These are phyloP conservation scores for Aquilaria sinensis DNA, from an alignment of 345 rosid genomes.

Conservation along the genomic window DNA sequence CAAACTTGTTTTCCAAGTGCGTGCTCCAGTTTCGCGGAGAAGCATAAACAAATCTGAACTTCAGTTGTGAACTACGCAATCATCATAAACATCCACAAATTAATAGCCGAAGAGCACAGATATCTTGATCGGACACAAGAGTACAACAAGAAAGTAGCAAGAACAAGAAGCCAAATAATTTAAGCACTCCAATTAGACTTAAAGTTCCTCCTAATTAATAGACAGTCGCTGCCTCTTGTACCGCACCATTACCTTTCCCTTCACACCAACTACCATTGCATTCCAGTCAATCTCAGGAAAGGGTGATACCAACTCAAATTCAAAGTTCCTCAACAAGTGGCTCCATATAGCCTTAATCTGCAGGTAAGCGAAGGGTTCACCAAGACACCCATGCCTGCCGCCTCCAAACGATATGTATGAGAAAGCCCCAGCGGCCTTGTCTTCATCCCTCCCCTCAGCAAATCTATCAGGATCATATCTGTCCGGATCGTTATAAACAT, in stretches of 20 bases:
- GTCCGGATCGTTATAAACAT: slow-evolving; percentile 75
- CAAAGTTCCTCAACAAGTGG: slow-evolving; percentile 90
- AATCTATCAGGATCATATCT: slow-evolving; percentile 80
- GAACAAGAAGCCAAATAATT: slow-evolving; percentile 1
- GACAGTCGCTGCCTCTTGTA: slow-evolving; percentile 57
- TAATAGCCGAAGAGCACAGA: too few relatives aligned
- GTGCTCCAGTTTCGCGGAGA: too few relatives aligned
- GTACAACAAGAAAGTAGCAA: not conserved
- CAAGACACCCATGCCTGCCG: slow-evolving; percentile 97
- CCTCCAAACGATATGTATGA: slow-evolving; percentile 94
- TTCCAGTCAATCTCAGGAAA: slow-evolving; percentile 99
- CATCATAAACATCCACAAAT: too few relatives aligned
- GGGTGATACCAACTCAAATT: slow-evolving; percentile 78
- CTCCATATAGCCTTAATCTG: slow-evolving; percentile 99
- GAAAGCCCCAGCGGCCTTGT: slow-evolving; percentile 81
- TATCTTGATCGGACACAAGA: not conserved
- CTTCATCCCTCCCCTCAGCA: slow-evolving; percentile 89
- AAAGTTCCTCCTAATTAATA: slow-evolving; percentile 12
- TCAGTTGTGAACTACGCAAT: too few relatives aligned
- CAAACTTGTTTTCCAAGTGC: too few relatives aligned
- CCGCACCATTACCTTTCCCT: slow-evolving; percentile 91
- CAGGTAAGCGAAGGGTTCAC: slow-evolving; percentile 94
- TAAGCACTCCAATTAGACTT: slow-evolving; percentile 8
- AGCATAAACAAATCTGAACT: too few relatives aligned
- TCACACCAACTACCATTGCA: slow-evolving; percentile 98